phyloP scores from a whole-genome alignment of 768 basidiomycete species.

The Amylocystis lapponica region DNA sequence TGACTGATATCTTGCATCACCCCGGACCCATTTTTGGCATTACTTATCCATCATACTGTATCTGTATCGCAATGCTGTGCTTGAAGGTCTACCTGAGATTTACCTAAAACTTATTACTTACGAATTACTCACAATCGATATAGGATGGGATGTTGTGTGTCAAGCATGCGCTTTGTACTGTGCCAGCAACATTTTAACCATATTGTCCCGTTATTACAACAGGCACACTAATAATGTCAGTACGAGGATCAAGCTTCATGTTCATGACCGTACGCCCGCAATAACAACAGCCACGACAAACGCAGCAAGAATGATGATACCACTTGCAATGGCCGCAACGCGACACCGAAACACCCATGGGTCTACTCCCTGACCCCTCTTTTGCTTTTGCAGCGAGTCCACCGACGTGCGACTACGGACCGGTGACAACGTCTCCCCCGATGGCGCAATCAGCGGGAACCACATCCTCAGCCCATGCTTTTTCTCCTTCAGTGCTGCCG shows the following conservation, averaged over 20 bases:
- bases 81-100: no score
- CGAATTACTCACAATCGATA: no score
- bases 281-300: conserved; percentile 38
- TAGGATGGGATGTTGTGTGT: no score
- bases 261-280: conserved; percentile 8
- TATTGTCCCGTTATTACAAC: no score
- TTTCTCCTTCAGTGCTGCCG: conserved; percentile 27
- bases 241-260: not conserved
- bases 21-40: conserved; percentile 2
- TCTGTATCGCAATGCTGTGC: conserved; percentile 21
- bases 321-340: conserved; percentile 58
- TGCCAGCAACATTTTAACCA: no score
- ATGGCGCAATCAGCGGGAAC: conserved; percentile 54
- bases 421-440: conserved; percentile 28
- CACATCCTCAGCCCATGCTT: conserved; percentile 41
- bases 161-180: no score
- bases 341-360: conserved; percentile 42
- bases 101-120: no score
- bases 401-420: conserved; percentile 4
- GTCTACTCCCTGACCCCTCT: conserved; percentile 19
- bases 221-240: not conserved
- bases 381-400: conserved; percentile 12
- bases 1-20: conserved; percentile 11
- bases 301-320: conserved; percentile 39
- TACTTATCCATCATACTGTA: conserved; percentile 21